phyloP scores from a whole-genome alignment of 225 moss, liverwort and hornwort genomes.

The Thuidium tamariscinum region DNA sequence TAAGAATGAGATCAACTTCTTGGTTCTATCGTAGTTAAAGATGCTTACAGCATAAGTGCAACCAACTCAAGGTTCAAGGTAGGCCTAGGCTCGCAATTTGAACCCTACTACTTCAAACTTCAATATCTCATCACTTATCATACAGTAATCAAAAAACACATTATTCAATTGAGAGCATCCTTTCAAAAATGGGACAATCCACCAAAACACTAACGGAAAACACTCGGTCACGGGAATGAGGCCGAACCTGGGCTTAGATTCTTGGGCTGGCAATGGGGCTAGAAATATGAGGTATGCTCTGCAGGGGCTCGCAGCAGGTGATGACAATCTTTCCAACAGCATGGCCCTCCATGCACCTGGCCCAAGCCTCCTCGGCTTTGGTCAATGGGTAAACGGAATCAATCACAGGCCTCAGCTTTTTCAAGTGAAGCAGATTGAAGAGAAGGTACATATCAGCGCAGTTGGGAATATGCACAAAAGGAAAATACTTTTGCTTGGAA shows the following conservation, averaged over 20 bases:
- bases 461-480: slow-evolving; percentile 33
- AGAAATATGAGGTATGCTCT: slow-evolving; percentile 2
- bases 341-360: slow-evolving; percentile 57
- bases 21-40: background rate
- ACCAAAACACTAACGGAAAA: background rate
- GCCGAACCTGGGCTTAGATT: background rate
- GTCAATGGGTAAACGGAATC: slow-evolving; percentile 50
- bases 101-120: background rate
- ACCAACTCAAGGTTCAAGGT: background rate
- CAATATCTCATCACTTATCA: background rate
- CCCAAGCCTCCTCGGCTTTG: slow-evolving; percentile 60
- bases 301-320: slow-evolving; percentile 14
- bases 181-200: background rate
- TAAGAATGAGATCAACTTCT: background rate
- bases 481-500: slow-evolving; percentile 57
- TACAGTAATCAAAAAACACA: no score
- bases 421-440: slow-evolving; percentile 41
- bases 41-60: background rate
- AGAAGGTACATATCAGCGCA: slow-evolving; percentile 45
- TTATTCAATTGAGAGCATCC: background rate
- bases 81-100: background rate
- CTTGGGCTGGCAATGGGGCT: slow-evolving; percentile 2
- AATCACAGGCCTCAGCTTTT: slow-evolving; percentile 39
- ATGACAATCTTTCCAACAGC: slow-evolving; percentile 70
- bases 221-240: background rate